Conservation (phyloP, 306 rosid species). For the Rosa rugosa region DNA sequence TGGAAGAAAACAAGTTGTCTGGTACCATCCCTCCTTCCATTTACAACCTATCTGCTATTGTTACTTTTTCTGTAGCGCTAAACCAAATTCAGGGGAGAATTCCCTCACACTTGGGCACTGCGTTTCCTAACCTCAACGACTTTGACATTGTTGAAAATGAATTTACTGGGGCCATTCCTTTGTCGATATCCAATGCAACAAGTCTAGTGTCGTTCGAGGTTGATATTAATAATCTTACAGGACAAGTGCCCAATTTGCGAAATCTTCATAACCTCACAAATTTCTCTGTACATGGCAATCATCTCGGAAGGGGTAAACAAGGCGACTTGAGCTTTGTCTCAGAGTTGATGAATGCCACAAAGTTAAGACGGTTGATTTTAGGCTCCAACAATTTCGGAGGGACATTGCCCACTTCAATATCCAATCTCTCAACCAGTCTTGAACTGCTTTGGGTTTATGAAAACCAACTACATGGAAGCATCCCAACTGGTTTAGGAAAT, state of each 20-base stretch:
- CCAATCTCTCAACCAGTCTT: no score
- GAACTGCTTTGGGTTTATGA: no score
- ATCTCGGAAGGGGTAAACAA: not conserved
- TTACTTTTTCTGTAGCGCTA: not conserved
- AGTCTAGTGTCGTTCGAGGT: rapidly evolving
- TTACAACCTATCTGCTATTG: not conserved
- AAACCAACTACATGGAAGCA: no score
- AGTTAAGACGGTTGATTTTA: rapidly evolving
- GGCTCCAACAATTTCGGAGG: not conserved
- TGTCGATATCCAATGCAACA: not conserved
- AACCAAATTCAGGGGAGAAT: not conserved
- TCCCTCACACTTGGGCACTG: not conserved
- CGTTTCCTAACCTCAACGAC: rapidly evolving
- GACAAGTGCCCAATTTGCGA: not conserved
- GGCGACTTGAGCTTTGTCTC: not conserved
- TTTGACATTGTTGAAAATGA: rapidly evolving
- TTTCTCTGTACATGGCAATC: rapidly evolving
- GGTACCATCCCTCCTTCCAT: not conserved
- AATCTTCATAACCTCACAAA: not conserved
- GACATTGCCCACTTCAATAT: not conserved
- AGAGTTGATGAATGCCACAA: not conserved
- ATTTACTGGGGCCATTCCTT: not conserved
- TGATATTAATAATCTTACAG: not conserved
- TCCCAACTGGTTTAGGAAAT: no score
- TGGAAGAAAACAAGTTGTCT: no score